Evolutionary conservation across 768 basidiomycete species (phyloP), one percentile per base, ranked within the genome.

Genomic region (Paxillus rubicundulus): DNA sequence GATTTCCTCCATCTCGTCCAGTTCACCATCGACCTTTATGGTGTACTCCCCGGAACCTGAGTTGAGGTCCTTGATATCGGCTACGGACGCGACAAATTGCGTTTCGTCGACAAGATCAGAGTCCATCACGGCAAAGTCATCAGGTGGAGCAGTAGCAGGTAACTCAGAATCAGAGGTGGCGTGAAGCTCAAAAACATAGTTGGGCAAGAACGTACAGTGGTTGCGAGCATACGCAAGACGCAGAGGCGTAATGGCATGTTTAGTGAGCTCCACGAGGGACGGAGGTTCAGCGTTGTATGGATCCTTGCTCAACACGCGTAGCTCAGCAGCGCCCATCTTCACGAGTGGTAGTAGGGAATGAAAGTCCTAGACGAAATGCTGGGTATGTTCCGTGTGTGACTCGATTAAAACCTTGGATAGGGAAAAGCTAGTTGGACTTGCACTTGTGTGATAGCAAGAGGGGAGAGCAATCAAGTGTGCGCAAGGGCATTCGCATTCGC

Each of bases 251-350:
- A 80, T 53, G 6, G 75, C 63, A 18, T 68, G 53, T 44, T 51
- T 61, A 28, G 57, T 39, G 60, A 83, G 83, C 58, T 84, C 79
- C 17, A 82, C 76, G 12, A 89, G 74, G 16, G 77, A 74, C 2
- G 74, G 69, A 1, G 87, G 83, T 56, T 91, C 87, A 16, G 87
- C 86, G 61, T 89, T 89, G 72, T 81, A 82, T 2, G 87, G 87
- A 8, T 77, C 60, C 6, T 72, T 45, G 30, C 62, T 58, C 27
- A 63, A 41, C n/a, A 66, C 52, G 7, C 36, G 51, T 2, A 68
- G 47, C 20, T 61, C 47, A 9, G 57, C 36, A 34, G 42, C 32
- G 37, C 67, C 60, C 67, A 69, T 67, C 10, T 45, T 17, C 9
- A 20, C 33, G 27, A 50, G 33, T 33, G 33, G 13, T 5, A 13